Evolutionary conservation across 805 yeast genomes (phyloP), one percentile per base, ranked within the genome.

Genomic region (Lachancea sp.): DNA sequence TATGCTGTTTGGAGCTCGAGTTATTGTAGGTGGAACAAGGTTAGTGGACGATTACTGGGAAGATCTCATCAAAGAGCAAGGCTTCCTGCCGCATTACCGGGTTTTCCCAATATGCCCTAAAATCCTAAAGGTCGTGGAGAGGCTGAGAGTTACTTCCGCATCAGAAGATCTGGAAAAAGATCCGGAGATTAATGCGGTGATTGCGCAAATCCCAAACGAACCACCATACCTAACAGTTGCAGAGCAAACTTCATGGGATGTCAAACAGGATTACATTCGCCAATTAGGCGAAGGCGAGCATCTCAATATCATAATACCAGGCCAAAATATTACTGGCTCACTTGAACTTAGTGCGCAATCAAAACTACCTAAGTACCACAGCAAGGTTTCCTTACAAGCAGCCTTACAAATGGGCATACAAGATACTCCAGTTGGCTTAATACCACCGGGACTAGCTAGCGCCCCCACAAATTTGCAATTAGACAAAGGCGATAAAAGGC

Each of bases 31-130:
- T n/a, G 82, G 81, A 5, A 56, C 58, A 26, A 64, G 80, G 42
- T 63, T 75, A 3, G 45, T 55, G 2, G 81, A 76, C 54, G 82
- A 76, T 52, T 76, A 77, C 52, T 77, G 78, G 77, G 80, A 74
- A 45, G 61, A 60, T 3, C 49, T 58, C 3, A 69, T 70, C 0
- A 57, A 54, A 28, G 62, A 60, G 15, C 71, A 71, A 45, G 71
- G 71, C 1, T 69, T 71, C 37, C 65, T 70, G 1, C 67, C 68
- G 19, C 63, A 61, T 31, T 74, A 71, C 41, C 67, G 72, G 22
- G 77, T 73, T 2, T 65, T 60, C 42, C 54, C 55, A 18, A 51
- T 54, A 8, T 36, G 56, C 3, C 4, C 37, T 1, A 49, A 48
- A 32, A 16, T 56, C 11, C 28, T 52, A 37, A 35, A 37, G 19